Percentiles rank a stretch among this genome's conserved stretches.
phyloP scores from a whole-genome alignment of 805 yeast genomes.

The Nakazawaea holstii region DNA sequence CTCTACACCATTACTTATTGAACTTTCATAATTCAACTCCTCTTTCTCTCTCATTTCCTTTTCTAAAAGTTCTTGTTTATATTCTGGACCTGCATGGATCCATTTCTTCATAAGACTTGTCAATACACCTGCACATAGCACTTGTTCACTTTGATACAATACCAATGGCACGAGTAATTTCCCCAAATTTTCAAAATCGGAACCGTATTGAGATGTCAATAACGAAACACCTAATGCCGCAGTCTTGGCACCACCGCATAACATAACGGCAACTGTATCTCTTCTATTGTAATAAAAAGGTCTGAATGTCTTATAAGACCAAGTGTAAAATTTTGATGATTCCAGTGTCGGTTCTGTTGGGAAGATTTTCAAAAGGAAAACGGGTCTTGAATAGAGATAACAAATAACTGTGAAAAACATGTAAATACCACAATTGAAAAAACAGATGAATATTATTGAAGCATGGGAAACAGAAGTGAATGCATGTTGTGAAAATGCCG shows the following conservation, averaged over 20 bases:
- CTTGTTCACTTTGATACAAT: constrained; percentile 83
- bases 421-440: constrained; percentile 78
- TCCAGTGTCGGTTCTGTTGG: constrained; percentile 40
- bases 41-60: constrained; percentile 3
- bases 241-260: constrained; percentile 91
- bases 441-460: constrained; percentile 70
- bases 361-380: constrained; percentile 38
- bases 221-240: constrained; percentile 89
- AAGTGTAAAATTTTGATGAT: constrained; percentile 39
- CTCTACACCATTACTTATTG: background rate
- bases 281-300: constrained; percentile 68
- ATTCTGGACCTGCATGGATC: constrained; percentile 36
- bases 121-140: constrained; percentile 70
- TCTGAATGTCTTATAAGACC: constrained; percentile 36
- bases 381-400: constrained; percentile 56
- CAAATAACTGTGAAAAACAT: constrained; percentile 68
- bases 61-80: constrained; percentile 14
- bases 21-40: background rate
- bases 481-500: constrained; percentile 81
- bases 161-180: constrained; percentile 76
- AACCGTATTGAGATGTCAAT: constrained; percentile 68
- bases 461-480: constrained; percentile 65
- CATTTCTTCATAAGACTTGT: constrained; percentile 65
- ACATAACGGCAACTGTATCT: constrained; percentile 75
- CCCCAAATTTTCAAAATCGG: constrained; percentile 56